Base-by-base conservation (phyloP, 345 rosid species). In the Dipteronia sinensis region DNA sequence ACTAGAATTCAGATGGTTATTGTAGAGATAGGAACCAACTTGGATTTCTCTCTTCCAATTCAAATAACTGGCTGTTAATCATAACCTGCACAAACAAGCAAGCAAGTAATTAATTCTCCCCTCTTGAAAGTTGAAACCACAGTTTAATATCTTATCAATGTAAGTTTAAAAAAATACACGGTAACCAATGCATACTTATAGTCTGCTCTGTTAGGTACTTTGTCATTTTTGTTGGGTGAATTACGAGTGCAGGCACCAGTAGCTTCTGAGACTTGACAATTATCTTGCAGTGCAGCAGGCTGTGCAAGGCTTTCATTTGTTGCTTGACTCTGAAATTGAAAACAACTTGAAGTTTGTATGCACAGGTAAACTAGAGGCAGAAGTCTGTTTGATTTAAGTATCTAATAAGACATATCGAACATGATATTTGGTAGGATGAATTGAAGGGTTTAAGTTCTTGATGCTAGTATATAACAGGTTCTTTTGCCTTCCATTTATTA, bases 291-390 rank as follows among this genome's bases (percentile, higher is more conserved):
- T 19, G 25, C 66, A 59, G 70, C 73, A 67, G 87, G 58, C 79
- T 74, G 81, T 34, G 81, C 78, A 71, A 59, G 65, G 73, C 72
- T 23, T 61, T 75, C 82, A 74, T 65, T 76, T 78, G 81, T 68
- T 47, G 73, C 74, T 68, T 49, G 76, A 66, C 81, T 73, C 87
- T 83, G 81, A 66, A 74, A 85, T 77, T 12, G 63, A 67, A 78
- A 64, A 77, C 23, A 67, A 17, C 10, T 10, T 19, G 7, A 56
- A 66, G 29, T 63, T 25, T 62, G 27, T 59, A 65, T 29, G 22
- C 19, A 46, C 20, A 25, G 53, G 47, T 49, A 72, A 71, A 55
- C 22, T 44, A 29, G 67, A 40, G 64, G 16, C n/a, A 53, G 1
- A 23, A 40, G 20, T 23, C 5, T 75, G 75, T 11, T 25, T 72